A percentile compares a stretch with the other conserved stretches of the same genome.
These are phyloP conservation scores for Funneliformis caledonium DNA, from an alignment of 371 early-diverging fungal species.

Conservation along the genomic window DNA sequence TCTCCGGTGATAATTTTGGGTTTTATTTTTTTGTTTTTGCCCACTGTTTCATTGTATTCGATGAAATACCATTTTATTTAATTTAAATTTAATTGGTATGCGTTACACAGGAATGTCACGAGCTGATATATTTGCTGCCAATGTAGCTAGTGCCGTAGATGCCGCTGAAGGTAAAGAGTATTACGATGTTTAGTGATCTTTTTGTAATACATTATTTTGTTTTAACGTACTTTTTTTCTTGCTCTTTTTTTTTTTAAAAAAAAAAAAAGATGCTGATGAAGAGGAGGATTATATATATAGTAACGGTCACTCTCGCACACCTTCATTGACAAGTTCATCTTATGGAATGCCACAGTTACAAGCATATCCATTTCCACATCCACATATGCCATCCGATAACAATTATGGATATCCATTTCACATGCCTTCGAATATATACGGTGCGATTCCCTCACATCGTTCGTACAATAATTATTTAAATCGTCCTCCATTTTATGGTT, in stretches of 20 bases:
- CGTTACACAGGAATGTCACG: slow-evolving; percentile 30
- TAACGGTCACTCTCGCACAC: slow-evolving; percentile 16
- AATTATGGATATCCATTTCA: slow-evolving; percentile 2
- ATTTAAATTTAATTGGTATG: not conserved
- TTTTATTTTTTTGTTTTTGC: not conserved
- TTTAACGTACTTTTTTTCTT: not conserved
- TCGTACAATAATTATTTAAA: slow-evolving; percentile 2
- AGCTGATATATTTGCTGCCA: slow-evolving; percentile 39
- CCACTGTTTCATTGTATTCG: not conserved
- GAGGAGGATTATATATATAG: slow-evolving; percentile 35
- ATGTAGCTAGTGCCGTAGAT: slow-evolving; percentile 35
- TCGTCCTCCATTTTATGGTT: slow-evolving; percentile 17
- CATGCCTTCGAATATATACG: not conserved
- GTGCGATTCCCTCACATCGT: not conserved
- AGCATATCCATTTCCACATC: not conserved
- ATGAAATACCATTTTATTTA: not conserved
- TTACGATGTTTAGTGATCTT: not conserved
- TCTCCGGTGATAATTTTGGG: not conserved
- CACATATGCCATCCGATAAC: slow-evolving; percentile 14
- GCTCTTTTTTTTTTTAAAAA: not conserved
- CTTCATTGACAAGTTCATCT: slow-evolving; percentile 13
- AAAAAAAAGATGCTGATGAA: slow-evolving; percentile 14
- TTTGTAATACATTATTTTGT: not conserved
- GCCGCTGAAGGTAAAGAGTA: slow-evolving; percentile 30
- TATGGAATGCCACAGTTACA: not conserved